Evolutionary conservation across 345 rosid species (phyloP), one percentile per base, ranked within the genome.

Genomic region (Cochlearia excelsa): DNA sequence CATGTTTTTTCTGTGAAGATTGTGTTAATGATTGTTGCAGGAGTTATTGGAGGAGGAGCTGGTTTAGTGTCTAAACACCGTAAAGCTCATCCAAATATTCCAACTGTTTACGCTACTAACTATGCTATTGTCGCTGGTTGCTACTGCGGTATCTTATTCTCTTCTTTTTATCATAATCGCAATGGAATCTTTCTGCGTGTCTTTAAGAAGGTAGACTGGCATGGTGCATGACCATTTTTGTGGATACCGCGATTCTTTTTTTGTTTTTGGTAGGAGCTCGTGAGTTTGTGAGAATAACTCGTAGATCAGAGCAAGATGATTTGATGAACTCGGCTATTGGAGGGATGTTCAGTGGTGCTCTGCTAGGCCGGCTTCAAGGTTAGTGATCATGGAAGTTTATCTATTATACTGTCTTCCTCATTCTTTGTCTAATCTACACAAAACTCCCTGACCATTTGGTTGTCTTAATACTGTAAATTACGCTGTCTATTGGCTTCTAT

Each of bases 321-420:
- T 66, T 81, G 47, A 45, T 84, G 50, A 86, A 89, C 70, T 86
- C 92, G 53, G 84, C 80, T 28, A 51, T 84, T 46, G 92, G 86
- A 2, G 97, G 96, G 44, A 79, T 86, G 53, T 82, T 84, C 30
- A 75, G 77, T 31, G 96, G 96, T 62, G 86, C 91, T 59, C 48
- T 88, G 61, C 80, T 88, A 62, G 96, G 96, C 51, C 79, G 88
- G 53, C 88, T 85, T 65, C 94, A 85, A 74, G 91, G 94, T 88
- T 41, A 56, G 59, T 10, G 67, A 45, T 40, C 39, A 11, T 16
- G 23, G 23, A 16, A 16, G 23, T 16, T 16, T 16, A 16, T 16
- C 23, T 16, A 16, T 16, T 16, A 16, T 16, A 16, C 23, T 16
- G 23, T 16, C 23, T 16, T 16, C 23, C 23, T 16, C 23, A 16